A percentile compares a stretch with the other conserved stretches of the same genome.
Evolutionary conservation across 176 grass and related monocot genomes (phyloP).

Genomic region (Oryza coarctata): DNA sequence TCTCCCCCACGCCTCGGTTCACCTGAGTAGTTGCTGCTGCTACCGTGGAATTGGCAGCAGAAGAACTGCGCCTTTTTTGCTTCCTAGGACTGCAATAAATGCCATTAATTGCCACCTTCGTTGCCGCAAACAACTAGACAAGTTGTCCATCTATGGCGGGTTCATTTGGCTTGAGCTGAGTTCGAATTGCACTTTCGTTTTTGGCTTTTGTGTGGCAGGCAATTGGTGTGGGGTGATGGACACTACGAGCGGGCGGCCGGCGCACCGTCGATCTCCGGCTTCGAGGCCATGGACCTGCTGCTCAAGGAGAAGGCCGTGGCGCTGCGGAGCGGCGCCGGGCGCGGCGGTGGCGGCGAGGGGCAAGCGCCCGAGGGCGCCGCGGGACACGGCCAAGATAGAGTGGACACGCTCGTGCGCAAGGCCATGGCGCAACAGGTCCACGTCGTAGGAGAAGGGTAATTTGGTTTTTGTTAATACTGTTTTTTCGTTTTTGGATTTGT

Average conservation of each 20-base stretch:
- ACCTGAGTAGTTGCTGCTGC: neutral
- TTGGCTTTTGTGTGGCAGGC: slow-evolving; percentile 33
- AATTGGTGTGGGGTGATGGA: slow-evolving; percentile 57
- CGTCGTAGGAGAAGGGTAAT: slow-evolving; percentile 43
- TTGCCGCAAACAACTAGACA: neutral
- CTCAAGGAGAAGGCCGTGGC: slow-evolving; percentile 44
- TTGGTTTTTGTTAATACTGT: neutral
- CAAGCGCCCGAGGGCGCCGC: slow-evolving; percentile 17
- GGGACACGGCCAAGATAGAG: slow-evolving; percentile 27
- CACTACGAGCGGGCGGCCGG: slow-evolving; percentile 25
- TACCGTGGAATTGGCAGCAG: neutral
- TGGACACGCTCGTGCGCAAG: slow-evolving; percentile 40
- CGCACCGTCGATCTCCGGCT: slow-evolving; percentile 38
- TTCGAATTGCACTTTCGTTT: neutral
- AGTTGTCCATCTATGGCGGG: neutral
- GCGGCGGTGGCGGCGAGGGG: slow-evolving; percentile 13
- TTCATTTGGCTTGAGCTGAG: neutral
- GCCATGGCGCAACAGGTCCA: slow-evolving; percentile 44
- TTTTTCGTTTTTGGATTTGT: neutral
- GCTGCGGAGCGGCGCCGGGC: neutral
- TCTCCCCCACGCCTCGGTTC: neutral
- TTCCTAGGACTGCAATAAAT: slow-evolving; percentile 26
- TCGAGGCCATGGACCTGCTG: slow-evolving; percentile 52
- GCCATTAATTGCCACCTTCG: slow-evolving; percentile 36
- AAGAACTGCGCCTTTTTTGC: neutral